Evolutionary conservation across 169 alveolate genomes (phyloP).

Genomic region (Toxoplasma gondii): DNA sequence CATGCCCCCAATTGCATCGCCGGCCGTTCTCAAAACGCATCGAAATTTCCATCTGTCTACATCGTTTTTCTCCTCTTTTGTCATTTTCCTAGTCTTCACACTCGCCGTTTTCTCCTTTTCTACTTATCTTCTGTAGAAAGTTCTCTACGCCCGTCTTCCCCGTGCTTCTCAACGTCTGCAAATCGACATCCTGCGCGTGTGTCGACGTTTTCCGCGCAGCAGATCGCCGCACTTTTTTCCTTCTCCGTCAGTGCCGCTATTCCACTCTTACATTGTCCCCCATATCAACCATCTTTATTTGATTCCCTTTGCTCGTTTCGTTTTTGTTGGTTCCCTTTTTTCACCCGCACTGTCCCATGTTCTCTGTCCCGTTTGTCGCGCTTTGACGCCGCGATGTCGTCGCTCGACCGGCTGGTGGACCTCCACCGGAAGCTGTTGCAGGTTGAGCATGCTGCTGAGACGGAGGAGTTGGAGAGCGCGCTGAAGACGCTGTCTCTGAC

Average conservation of each 20-base stretch:
- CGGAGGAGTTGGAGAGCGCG: slow-evolving; percentile 9
- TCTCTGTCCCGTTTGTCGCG: neutral
- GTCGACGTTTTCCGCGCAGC: neutral
- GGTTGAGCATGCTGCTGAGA: slow-evolving; percentile 37
- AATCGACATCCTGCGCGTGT: neutral
- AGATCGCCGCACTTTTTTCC: neutral
- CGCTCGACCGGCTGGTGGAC: slow-evolving; percentile 6
- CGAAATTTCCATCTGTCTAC: too few species aligned
- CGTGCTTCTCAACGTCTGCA: neutral
- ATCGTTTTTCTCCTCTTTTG: too few species aligned
- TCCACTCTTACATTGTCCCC: neutral
- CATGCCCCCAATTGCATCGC: too few species aligned
- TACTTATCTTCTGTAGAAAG: neutral
- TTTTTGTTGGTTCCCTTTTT: too few species aligned
- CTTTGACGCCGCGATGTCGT: neutral
- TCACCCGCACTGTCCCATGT: too few species aligned
- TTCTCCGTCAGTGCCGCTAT: neutral
- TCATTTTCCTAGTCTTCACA: too few species aligned
- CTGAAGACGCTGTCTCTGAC: neutral
- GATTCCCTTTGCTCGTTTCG: too few species aligned
- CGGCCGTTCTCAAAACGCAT: too few species aligned
- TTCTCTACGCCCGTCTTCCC: neutral
- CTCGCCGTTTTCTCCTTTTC: neutral
- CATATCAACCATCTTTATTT: neutral
- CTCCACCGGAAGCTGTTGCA: slow-evolving; percentile 35